These are phyloP conservation scores for Pythium aquatile DNA, from an alignment of 352 stramenopile genomes.

Conservation along the genomic window DNA sequence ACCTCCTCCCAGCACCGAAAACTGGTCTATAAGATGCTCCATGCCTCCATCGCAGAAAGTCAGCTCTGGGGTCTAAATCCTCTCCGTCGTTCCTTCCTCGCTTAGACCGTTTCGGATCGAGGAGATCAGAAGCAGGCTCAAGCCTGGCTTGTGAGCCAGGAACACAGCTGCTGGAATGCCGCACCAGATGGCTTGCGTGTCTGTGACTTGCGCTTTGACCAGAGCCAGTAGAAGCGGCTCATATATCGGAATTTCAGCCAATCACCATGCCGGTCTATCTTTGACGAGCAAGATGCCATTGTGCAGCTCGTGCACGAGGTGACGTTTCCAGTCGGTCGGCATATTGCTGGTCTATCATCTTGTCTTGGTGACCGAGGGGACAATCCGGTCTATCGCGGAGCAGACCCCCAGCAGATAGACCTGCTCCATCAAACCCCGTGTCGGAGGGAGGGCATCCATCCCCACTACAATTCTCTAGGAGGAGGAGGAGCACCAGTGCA, in stretches of 20 bases:
- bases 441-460: too few relatives aligned
- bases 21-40: background rate
- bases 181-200: background rate
- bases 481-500: background rate
- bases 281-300: background rate
- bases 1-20: background rate
- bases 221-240: background rate
- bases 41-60: too few relatives aligned
- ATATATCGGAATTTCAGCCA: background rate
- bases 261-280: background rate
- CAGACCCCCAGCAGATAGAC: too few relatives aligned
- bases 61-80: too few relatives aligned
- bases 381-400: too few relatives aligned
- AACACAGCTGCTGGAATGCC: background rate
- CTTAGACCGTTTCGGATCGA: background rate
- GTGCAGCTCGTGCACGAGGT: background rate
- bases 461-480: too few relatives aligned
- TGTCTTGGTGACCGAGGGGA: background rate
- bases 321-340: constrained; percentile 2
- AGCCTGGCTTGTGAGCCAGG: background rate
- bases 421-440: too few relatives aligned
- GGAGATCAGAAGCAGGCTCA: background rate
- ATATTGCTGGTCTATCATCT: background rate
- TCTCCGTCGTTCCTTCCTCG: background rate
- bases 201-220: background rate